Conservation (phyloP, 495 filamentous ascomycete genomes). For the Cryomyces minteri region DNA sequence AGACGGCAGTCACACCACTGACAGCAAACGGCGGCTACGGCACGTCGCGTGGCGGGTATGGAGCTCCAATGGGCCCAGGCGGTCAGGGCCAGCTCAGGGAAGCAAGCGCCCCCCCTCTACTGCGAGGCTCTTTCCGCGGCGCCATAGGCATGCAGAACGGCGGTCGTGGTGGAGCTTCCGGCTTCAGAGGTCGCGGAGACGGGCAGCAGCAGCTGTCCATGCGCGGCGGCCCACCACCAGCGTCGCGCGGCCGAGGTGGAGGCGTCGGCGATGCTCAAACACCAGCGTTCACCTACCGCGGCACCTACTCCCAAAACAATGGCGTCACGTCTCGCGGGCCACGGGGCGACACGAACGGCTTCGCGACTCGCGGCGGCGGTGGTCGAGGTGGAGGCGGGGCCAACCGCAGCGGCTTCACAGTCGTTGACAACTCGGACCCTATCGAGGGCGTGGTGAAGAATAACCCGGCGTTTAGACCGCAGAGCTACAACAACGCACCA, state of each 20-base stretch:
- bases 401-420: conserved; percentile 30
- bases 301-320: not conserved
- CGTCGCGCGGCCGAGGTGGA: not conserved
- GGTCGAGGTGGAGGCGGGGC: conserved; percentile 13
- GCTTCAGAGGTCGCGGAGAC: conserved; percentile 17
- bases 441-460: conserved; percentile 29
- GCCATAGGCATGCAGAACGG: conserved; percentile 31
- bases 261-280: not conserved
- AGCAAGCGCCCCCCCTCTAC: conserved; percentile 45
- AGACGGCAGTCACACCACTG: conserved; percentile 35
- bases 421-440: conserved; percentile 32
- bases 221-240: conserved; percentile 1
- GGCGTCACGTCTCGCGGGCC: conserved; percentile 2
- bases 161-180: conserved; percentile 13
- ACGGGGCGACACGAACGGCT: conserved; percentile 4
- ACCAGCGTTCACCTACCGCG: conserved; percentile 2
- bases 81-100: conserved; percentile 47
- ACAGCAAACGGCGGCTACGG: conserved; percentile 29
- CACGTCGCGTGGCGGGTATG: conserved; percentile 16
- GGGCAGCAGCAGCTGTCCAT: conserved; percentile 12
- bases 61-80: conserved; percentile 33
- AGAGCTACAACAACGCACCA: conserved; percentile 55
- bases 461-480: conserved; percentile 35
- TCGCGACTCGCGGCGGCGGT: conserved; percentile 9
- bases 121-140: conserved; percentile 55